phyloP scores from a whole-genome alignment of 2,329 filamentous ascomycete genomes.

The Didymella exigua region DNA sequence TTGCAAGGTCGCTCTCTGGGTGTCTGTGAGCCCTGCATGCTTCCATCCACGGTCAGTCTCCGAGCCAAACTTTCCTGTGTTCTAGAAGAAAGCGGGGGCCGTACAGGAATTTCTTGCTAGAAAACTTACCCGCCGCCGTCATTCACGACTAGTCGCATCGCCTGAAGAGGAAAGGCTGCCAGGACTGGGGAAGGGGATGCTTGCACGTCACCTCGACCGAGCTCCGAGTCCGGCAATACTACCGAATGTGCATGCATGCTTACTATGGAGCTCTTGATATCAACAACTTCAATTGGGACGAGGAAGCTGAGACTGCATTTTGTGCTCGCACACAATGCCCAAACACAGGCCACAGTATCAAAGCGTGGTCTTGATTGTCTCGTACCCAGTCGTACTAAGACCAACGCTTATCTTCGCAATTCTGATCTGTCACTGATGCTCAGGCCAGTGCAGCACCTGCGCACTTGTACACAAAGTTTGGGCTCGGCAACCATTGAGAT shows the following conservation, averaged over 20 bases:
- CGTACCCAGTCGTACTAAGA: background rate
- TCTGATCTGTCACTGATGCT: background rate
- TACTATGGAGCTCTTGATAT: conserved; percentile 2
- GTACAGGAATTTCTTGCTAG: conserved; percentile 17
- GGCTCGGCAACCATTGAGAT: background rate
- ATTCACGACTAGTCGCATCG: conserved; percentile 1
- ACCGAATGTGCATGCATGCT: conserved; percentile 7
- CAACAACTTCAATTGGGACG: background rate
- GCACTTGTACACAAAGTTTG: background rate
- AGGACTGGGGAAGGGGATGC: conserved; percentile 11
- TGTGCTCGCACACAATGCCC: background rate
- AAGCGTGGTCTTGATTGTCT: background rate
- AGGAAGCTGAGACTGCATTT: background rate
- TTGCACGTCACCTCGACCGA: conserved; percentile 11
- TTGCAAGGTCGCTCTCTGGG: conserved; percentile 1
- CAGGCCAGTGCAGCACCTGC: background rate
- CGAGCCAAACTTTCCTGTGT: conserved; percentile 13
- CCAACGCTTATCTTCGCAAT: background rate
- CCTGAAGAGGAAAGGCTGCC: conserved; percentile 10
- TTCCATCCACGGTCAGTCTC: background rate
- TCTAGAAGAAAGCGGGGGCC: conserved; percentile 22
- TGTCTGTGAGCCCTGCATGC: conserved; percentile 3
- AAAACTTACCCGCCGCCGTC: conserved; percentile 19
- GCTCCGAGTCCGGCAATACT: conserved; percentile 2
- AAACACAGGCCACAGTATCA: background rate